Conservation (phyloP, 2,329 filamentous ascomycete genomes). For the Claviceps humidiphila region DNA sequence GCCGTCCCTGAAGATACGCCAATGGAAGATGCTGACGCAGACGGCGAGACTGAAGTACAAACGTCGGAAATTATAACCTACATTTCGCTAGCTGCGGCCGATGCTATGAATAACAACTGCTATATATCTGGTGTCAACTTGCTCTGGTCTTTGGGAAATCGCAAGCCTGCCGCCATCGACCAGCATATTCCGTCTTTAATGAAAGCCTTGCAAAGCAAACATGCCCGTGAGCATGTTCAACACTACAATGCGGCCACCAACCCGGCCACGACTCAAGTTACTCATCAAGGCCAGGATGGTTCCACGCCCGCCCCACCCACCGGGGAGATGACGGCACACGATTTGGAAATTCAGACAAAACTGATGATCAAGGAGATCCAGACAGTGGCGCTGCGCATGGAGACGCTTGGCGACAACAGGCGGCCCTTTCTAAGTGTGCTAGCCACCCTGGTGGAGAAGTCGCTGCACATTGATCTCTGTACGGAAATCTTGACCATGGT, state of each 20-base stretch:
- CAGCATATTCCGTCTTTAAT: conserved; percentile 77
- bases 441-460: conserved; percentile 90
- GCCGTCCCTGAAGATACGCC: conserved; percentile 66
- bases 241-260: conserved; percentile 49
- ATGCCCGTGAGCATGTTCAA: conserved; percentile 85
- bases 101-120: conserved; percentile 68
- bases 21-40: conserved; percentile 67
- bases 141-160: conserved; percentile 78
- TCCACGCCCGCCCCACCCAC: conserved; percentile 34
- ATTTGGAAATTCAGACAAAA: conserved; percentile 77
- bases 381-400: conserved; percentile 83
- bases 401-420: conserved; percentile 77
- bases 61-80: conserved; percentile 80
- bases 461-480: conserved; percentile 72
- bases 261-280: conserved; percentile 29
- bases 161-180: conserved; percentile 78
- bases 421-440: conserved; percentile 91
- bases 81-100: conserved; percentile 73
- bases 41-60: conserved; percentile 67
- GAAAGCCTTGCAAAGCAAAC: conserved; percentile 83
- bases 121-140: conserved; percentile 86
- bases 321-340: conserved; percentile 54
- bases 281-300: conserved; percentile 36
- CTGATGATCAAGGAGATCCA: conserved; percentile 94
- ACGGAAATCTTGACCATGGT: conserved; percentile 90